Base-by-base conservation (phyloP, 2,329 filamentous ascomycete genomes). In the Calonectria honghensis region DNA sequence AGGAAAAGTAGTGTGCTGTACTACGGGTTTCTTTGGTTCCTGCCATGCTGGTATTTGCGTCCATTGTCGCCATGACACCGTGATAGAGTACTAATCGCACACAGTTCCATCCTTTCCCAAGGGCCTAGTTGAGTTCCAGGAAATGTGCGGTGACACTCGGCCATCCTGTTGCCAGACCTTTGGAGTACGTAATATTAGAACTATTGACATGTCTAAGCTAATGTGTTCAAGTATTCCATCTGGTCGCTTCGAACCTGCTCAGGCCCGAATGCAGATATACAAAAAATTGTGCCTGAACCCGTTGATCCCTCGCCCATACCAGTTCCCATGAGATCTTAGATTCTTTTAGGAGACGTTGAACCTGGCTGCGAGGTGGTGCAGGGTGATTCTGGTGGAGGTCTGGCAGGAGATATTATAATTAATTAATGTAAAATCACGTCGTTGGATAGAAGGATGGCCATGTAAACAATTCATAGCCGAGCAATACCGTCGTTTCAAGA, bases 21-120 rank as follows among this genome's bases (percentile, higher is more conserved):
- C 57, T 16, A 63, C 57, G 16, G 57, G 57, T 27, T 63, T 63
- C 37, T 63, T 63, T 37, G 57, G 57, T 31, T 41, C 35, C 39
- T 63, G 57, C 18, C 14, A 41, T 4, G 24, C 35, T 3, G 35
- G 57, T 63, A 29, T 29, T 63, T 2, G 7, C 24, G 14, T 7
- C 10, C 51, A 54, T 20, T 57, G 39, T 59, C 31, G n/a, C 11
- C 13, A 4, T 39, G 7, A 39, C 20, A 7, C 13, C 11, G 4
- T 24, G n/a, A 14, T 4, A 24, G 32, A 6, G 0, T 27, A 7
- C 57, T 41, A 27, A 61, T 16, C n/a, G 18, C 16, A 4, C 6
- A 1, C 14, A 63, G 57, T 63, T 41, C 24, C n/a, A 41, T 29
- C 57, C 18, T 41, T 29, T 11, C 57, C 57, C 24, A 39, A 29